Evolutionary conservation across 1,284 basidiomycete species (phyloP).

Genomic region (Cerrena zonata): DNA sequence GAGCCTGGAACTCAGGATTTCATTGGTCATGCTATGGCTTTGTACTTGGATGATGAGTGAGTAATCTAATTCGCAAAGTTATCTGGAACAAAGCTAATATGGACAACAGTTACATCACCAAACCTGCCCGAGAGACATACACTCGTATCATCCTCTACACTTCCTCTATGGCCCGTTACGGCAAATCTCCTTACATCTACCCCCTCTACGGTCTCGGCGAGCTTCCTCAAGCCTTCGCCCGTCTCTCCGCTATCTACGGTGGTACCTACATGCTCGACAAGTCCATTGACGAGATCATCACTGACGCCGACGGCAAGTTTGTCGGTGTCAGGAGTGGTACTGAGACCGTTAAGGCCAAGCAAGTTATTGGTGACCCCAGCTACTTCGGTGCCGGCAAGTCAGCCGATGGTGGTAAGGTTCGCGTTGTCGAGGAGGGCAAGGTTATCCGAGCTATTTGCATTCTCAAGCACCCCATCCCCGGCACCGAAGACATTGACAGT

Average conservation of each 20-base stretch:
- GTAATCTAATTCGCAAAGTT: constrained; percentile 29
- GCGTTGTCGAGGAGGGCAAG: constrained; percentile 89
- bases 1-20: constrained; percentile 98
- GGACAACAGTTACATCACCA: constrained; percentile 76
- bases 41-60: constrained; percentile 95
- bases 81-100: too few species aligned
- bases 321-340: constrained; percentile 84
- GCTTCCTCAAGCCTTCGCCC: constrained; percentile 97
- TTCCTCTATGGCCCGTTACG: constrained; percentile 97
- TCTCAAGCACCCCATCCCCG: constrained; percentile 96
- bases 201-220: constrained; percentile 98
- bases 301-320: constrained; percentile 83
- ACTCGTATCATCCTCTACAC: constrained; percentile 97
- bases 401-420: constrained; percentile 68
- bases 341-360: constrained; percentile 95
- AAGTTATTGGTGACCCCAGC: constrained; percentile 96
- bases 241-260: constrained; percentile 96
- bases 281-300: constrained; percentile 86
- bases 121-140: constrained; percentile 85
- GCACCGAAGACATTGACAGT: constrained; percentile 91
- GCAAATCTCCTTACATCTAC: constrained; percentile 99
- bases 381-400: constrained; percentile 82
- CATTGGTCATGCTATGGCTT: constrained; percentile 98
- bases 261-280: constrained; percentile 99
- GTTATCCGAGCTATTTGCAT: constrained; percentile 97